Conservation (phyloP, 441 rosid species). For the Melastoma candidum region DNA sequence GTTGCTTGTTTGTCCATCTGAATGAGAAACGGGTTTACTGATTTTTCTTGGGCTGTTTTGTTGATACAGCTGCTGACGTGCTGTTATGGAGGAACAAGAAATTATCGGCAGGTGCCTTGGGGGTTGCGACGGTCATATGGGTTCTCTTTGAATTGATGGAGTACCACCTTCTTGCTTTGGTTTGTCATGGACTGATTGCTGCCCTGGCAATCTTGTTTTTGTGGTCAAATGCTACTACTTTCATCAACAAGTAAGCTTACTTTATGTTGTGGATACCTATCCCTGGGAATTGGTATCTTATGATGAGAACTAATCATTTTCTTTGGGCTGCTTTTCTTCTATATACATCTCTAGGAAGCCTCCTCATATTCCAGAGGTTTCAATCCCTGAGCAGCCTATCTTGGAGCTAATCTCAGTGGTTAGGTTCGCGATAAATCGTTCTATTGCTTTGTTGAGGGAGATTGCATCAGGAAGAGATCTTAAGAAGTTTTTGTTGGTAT, state of each 20-base stretch:
- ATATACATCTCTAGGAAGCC: too few species aligned
- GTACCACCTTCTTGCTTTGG: constrained; percentile 61
- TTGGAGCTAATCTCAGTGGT: constrained; percentile 10
- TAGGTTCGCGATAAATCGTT: constrained; percentile 9
- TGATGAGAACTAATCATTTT: too few species aligned
- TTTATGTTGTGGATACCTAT: background rate
- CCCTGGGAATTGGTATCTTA: background rate
- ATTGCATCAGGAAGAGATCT: constrained; percentile 16
- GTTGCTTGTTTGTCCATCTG: too few species aligned
- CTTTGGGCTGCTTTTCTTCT: too few species aligned
- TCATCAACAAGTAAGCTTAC: constrained; percentile 66
- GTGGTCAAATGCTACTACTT: constrained; percentile 68
- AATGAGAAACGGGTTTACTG: too few species aligned
- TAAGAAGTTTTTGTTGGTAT: constrained; percentile 13
- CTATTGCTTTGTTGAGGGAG: constrained; percentile 2
- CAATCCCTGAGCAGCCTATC: constrained; percentile 12
- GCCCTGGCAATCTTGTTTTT: constrained; percentile 57
- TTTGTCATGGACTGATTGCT: constrained; percentile 51
- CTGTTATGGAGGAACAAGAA: constrained; percentile 92
- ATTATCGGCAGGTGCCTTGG: constrained; percentile 61
- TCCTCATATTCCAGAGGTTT: constrained; percentile 7
- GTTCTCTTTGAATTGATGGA: constrained; percentile 63
- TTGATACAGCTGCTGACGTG: constrained; percentile 62
- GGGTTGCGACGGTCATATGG: constrained; percentile 65
- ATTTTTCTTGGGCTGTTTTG: background rate